phyloP scores from a whole-genome alignment of 768 basidiomycete species.

The Xerocomellus dryophilus region DNA sequence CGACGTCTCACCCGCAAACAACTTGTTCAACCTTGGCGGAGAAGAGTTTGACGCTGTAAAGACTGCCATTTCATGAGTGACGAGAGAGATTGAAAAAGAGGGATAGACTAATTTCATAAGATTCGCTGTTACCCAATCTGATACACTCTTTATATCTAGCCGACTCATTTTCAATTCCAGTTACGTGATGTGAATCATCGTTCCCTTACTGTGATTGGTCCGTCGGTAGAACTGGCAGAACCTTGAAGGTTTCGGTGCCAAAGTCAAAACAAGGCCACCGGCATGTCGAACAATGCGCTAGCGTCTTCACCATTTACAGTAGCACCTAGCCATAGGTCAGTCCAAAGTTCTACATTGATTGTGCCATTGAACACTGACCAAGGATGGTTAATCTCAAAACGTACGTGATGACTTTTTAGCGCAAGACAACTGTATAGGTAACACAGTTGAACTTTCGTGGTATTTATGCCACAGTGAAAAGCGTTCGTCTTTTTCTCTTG shows the following conservation, averaged over 20 bases:
- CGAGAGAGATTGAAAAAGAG: conserved; percentile 9
- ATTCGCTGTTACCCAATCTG: conserved; percentile 10
- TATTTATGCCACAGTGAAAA: conserved; percentile 16
- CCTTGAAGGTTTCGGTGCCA: conserved; percentile 8
- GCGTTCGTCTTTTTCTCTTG: conserved; percentile 9
- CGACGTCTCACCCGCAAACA: conserved; percentile 11
- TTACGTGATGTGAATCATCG: conserved; percentile 26
- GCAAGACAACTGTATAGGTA: neutral
- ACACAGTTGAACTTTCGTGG: conserved; percentile 3
- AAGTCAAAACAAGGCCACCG: conserved; percentile 15
- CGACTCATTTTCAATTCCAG: conserved; percentile 21
- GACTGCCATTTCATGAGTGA: conserved; percentile 22
- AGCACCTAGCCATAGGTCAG: conserved; percentile 12
- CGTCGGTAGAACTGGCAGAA: conserved; percentile 14
- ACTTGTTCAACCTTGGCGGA: conserved; percentile 29
- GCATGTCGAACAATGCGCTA: conserved; percentile 2
- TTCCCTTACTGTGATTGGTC: conserved; percentile 18
- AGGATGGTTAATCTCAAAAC: neutral
- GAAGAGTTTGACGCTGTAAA: conserved; percentile 26
- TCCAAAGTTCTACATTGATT: neutral
- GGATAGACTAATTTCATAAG: conserved; percentile 13
- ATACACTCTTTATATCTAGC: conserved; percentile 25
- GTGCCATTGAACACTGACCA: conserved; percentile 1
- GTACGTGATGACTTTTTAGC: conserved; percentile 11
- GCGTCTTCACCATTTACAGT: neutral